Evolutionary conservation across 1,284 basidiomycete genomes (phyloP).

Genomic region (Serendipita sp.): DNA sequence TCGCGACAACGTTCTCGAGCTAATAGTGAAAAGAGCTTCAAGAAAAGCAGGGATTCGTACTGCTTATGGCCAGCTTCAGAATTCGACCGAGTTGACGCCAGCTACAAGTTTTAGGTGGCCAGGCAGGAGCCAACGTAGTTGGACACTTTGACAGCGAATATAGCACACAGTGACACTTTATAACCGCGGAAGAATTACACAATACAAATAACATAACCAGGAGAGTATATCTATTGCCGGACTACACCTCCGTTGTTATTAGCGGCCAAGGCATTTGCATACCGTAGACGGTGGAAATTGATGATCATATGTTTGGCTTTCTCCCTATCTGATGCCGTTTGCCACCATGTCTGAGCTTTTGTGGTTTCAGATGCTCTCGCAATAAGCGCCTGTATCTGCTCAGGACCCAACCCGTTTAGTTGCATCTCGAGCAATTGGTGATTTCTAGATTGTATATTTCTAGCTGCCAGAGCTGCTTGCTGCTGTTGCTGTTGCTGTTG

Average conservation of each 20-base stretch:
- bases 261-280: no score
- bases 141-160: no score
- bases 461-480: neutral
- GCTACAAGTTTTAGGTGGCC: neutral
- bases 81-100: neutral
- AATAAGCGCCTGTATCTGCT: neutral
- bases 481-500: neutral
- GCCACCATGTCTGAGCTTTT: neutral
- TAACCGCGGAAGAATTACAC: neutral
- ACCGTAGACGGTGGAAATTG: neutral
- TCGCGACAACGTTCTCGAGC: constrained; percentile 20
- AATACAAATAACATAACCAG: neutral
- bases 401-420: neutral
- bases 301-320: neutral
- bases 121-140: no score
- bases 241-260: neutral
- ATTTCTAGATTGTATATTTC: neutral
- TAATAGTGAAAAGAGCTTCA: neutral
- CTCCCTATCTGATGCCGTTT: neutral
- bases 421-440: neutral
- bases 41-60: neutral
- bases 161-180: neutral
- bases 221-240: neutral
- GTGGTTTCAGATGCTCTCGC: neutral
- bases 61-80: neutral